These are phyloP conservation scores for Myriosclerotinia scirpicola DNA, from an alignment of 2,329 filamentous ascomycete genomes.

Conservation along the genomic window DNA sequence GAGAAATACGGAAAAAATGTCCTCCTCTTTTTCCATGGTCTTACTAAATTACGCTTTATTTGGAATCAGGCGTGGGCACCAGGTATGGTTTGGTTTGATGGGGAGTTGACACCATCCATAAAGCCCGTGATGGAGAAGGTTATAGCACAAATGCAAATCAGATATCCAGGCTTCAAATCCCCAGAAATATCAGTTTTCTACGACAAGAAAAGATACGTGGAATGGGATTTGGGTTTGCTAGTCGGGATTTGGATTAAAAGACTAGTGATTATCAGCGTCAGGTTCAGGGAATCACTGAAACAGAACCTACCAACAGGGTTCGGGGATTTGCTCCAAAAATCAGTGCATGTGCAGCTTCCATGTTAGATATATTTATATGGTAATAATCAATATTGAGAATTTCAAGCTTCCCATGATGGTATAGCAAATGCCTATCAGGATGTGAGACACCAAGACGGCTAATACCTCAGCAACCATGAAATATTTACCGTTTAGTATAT, in stretches of 20 bases:
- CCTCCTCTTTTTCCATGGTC: not conserved
- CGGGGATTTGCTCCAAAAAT: not conserved
- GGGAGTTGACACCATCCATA: too few species aligned
- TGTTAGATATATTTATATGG: not conserved
- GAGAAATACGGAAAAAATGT: not conserved
- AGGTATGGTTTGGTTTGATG: not conserved
- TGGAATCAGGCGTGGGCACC: not conserved
- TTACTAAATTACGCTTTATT: not conserved
- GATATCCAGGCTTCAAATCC: not conserved
- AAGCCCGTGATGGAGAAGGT: not conserved
- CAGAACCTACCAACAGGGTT: not conserved
- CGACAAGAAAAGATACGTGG: not conserved
- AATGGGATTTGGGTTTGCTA: too few species aligned
- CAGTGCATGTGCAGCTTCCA: not conserved
- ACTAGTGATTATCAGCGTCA: not conserved
- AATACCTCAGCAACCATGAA: not conserved
- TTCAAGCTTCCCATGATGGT: not conserved
- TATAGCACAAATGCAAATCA: not conserved
- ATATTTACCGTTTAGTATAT: not conserved
- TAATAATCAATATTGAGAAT: not conserved
- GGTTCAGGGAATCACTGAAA: not conserved
- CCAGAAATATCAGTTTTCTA: not conserved
- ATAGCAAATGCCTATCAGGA: not conserved
- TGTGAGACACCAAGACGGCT: not conserved
- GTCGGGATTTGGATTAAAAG: too few species aligned